Percentiles rank a stretch among this genome's conserved stretches.
Conservation (phyloP, 2,329 filamentous ascomycete species). For the Cyphellophora europaea region DNA sequence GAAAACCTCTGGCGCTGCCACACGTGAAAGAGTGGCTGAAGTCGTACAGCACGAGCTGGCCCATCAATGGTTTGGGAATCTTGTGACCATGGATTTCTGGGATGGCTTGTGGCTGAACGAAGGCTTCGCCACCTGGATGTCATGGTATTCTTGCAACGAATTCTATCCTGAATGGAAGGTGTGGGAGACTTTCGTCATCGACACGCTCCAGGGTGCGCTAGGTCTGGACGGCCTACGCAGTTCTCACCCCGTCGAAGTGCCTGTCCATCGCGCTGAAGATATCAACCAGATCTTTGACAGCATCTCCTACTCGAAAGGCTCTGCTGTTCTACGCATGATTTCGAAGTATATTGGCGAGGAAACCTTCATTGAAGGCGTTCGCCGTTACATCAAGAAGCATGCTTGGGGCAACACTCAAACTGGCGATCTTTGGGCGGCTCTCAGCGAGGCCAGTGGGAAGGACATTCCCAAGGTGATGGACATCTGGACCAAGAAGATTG, state of each 20-base stretch:
- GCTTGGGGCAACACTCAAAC: constrained; percentile 94
- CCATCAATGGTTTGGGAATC: constrained; percentile 96
- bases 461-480: constrained; percentile 84
- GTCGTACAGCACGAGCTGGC: constrained; percentile 95
- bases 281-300: constrained; percentile 98
- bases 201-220: constrained; percentile 81
- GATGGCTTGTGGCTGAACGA: constrained; percentile 95
- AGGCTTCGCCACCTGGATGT: constrained; percentile 87
- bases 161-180: constrained; percentile 99
- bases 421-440: constrained; percentile 78
- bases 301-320: constrained; percentile 95
- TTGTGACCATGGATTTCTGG: constrained; percentile 99
- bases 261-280: constrained; percentile 88
- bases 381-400: constrained; percentile 87
- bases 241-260: constrained; percentile 93
- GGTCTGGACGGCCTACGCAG: constrained; percentile 83
- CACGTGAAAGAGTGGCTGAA: constrained; percentile 87
- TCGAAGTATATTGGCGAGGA: constrained; percentile 92
- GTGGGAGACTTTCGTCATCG: constrained; percentile 90
- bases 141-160: constrained; percentile 84
- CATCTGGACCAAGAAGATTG: constrained; percentile 94
- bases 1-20: constrained; percentile 78
- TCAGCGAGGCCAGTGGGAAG: constrained; percentile 83
- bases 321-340: constrained; percentile 92
- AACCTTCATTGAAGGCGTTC: constrained; percentile 82